phyloP scores from a whole-genome alignment of 495 filamentous ascomycete genomes.

The Lepidopterella palustris region DNA sequence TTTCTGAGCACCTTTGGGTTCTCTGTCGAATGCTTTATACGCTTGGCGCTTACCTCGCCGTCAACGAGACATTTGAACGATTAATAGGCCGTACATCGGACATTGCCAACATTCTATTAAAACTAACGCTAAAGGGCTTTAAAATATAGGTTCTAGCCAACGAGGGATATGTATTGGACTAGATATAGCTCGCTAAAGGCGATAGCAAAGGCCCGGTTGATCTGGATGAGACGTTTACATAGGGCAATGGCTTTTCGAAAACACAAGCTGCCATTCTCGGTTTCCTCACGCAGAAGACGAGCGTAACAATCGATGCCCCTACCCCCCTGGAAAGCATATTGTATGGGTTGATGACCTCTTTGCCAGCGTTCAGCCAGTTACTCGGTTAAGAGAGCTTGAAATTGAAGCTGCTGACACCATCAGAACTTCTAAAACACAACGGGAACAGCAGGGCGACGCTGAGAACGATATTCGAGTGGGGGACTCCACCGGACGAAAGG shows the following conservation, averaged over 20 bases:
- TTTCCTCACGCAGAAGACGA: too few relatives aligned
- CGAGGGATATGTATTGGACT: not conserved
- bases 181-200: not conserved
- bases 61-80: not conserved
- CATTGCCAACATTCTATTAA: not conserved
- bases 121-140: not conserved
- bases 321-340: too few relatives aligned
- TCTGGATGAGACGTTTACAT: not conserved
- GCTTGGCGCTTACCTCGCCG: not conserved
- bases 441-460: not conserved
- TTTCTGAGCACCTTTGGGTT: not conserved
- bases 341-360: not conserved
- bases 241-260: too few relatives aligned
- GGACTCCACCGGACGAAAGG: not conserved
- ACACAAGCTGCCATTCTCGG: too few relatives aligned
- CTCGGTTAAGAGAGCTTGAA: not conserved
- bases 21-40: not conserved
- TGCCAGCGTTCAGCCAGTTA: not conserved
- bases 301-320: too few relatives aligned
- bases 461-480: not conserved
- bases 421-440: not conserved
- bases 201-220: not conserved
- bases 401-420: not conserved
- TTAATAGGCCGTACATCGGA: not conserved
- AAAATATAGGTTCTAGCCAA: not conserved